Conservation (phyloP, 345 rosid genomes). For the Trapa incisa region DNA sequence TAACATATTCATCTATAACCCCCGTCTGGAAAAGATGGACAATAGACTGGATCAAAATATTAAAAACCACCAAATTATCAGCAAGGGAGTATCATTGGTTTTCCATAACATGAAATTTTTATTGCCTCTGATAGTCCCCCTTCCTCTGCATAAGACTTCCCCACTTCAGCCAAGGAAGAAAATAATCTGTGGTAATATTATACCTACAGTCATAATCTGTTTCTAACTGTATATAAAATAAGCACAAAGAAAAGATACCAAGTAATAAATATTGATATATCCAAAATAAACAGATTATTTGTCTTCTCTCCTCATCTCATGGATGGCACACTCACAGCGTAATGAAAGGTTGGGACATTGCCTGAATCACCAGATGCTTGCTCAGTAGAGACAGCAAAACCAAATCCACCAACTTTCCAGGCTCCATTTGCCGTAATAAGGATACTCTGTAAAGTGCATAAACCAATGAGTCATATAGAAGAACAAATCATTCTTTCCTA, state of each 20-base stretch:
- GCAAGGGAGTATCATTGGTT: background rate
- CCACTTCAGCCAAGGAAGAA: background rate
- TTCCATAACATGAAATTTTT: background rate
- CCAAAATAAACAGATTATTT: background rate
- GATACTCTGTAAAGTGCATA: constrained; percentile 46
- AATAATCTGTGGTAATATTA: too few relatives aligned
- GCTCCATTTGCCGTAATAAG: constrained; percentile 84
- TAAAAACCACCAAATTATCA: background rate
- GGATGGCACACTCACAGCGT: constrained; percentile 49
- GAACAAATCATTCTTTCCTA: background rate
- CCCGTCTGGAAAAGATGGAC: background rate
- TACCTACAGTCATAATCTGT: too few relatives aligned
- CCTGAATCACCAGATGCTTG: constrained; percentile 45
- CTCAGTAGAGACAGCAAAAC: constrained; percentile 63
- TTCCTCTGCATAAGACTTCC: background rate
- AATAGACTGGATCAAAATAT: background rate
- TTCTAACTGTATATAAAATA: too few relatives aligned
- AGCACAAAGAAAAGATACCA: background rate
- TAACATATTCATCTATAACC: background rate
- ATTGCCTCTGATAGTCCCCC: background rate
- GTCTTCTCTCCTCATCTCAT: constrained; percentile 2
- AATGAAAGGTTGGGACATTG: constrained; percentile 61
- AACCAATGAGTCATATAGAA: background rate
- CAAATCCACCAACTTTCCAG: constrained; percentile 98
- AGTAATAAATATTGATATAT: background rate